Evolutionary conservation across 208 protist genomes (phyloP).

Genomic region (Trypanosoma conorhini): DNA sequence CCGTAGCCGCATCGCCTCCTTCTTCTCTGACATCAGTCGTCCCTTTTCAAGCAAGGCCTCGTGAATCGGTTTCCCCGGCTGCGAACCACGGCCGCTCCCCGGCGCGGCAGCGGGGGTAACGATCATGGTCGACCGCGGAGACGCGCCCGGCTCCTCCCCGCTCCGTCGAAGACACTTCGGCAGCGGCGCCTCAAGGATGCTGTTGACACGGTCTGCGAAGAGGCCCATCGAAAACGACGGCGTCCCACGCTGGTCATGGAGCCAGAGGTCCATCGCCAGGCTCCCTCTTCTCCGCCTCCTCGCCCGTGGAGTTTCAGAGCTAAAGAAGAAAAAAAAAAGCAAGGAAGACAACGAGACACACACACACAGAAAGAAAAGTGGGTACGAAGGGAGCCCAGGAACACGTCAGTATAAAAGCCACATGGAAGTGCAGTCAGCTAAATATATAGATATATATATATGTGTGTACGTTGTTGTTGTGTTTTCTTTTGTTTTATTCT

Average conservation of each 20-base stretch:
- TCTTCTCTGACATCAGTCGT: slow-evolving; percentile 43
- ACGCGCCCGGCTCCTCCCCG: neutral
- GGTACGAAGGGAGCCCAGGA: no score
- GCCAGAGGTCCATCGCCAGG: slow-evolving; percentile 8
- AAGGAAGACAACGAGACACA: neutral
- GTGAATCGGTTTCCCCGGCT: slow-evolving; percentile 39
- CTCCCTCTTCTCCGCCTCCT: neutral
- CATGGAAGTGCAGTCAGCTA: no score
- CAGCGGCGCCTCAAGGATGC: slow-evolving; percentile 46
- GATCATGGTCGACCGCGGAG: neutral
- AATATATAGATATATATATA: no score
- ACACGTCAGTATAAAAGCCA: no score
- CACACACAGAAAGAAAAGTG: neutral
- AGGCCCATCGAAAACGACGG: slow-evolving; percentile 30
- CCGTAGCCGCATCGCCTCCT: slow-evolving; percentile 34
- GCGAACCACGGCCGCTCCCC: neutral
- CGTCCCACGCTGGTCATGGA: slow-evolving; percentile 23
- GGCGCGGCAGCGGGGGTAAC: neutral
- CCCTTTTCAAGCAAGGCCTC: slow-evolving; percentile 77
- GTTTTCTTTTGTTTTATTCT: no score
- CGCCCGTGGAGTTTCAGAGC: neutral
- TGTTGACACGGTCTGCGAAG: slow-evolving; percentile 32
- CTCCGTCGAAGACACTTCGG: slow-evolving; percentile 43
- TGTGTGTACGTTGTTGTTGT: no score
- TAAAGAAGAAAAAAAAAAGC: slow-evolving; percentile 4